phyloP scores from a whole-genome alignment of 2,329 filamentous ascomycete species.

The Curvularia eragrostidis region DNA sequence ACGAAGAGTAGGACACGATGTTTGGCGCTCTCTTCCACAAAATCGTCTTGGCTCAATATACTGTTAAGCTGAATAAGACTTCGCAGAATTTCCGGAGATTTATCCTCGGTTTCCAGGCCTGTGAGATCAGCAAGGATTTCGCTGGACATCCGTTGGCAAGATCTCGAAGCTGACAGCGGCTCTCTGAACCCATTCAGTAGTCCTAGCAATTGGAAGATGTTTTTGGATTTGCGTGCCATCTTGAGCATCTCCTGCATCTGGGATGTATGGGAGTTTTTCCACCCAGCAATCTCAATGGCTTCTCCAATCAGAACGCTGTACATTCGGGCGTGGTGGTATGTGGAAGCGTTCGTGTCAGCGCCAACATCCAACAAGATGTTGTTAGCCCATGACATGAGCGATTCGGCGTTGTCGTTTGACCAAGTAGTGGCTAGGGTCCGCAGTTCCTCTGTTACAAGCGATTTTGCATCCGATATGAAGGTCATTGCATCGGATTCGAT shows the following conservation, averaged over 20 bases:
- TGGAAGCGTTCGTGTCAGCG: conserved; percentile 28
- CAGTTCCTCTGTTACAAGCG: conserved; percentile 56
- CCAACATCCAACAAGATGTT: conserved; percentile 34
- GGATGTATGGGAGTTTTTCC: conserved; percentile 44
- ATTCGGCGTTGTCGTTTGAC: conserved; percentile 22
- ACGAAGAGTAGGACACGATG: conserved; percentile 83
- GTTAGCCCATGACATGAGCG: conserved; percentile 36
- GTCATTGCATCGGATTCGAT: conserved; percentile 61
- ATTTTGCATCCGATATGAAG: conserved; percentile 60
- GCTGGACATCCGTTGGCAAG: conserved; percentile 63
- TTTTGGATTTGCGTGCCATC: conserved; percentile 41
- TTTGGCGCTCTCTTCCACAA: conserved; percentile 58
- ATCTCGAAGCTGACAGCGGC: conserved; percentile 56
- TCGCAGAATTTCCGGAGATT: conserved; percentile 54
- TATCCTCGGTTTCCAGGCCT: conserved; percentile 56
- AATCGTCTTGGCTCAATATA: conserved; percentile 58
- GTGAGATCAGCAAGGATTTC: conserved; percentile 67
- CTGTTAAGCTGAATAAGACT: conserved; percentile 63
- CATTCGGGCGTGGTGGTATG: conserved; percentile 54
- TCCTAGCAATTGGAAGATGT: conserved; percentile 56
- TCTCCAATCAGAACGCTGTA: conserved; percentile 49
- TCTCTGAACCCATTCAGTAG: conserved; percentile 58
- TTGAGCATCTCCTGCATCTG: conserved; percentile 49
- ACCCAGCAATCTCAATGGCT: conserved; percentile 53
- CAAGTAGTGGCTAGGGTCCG: conserved; percentile 22